Evolutionary conservation across 805 yeast species (phyloP), one percentile per base, ranked within the genome.

Genomic region (Maudiozyma pseudohumilis): DNA sequence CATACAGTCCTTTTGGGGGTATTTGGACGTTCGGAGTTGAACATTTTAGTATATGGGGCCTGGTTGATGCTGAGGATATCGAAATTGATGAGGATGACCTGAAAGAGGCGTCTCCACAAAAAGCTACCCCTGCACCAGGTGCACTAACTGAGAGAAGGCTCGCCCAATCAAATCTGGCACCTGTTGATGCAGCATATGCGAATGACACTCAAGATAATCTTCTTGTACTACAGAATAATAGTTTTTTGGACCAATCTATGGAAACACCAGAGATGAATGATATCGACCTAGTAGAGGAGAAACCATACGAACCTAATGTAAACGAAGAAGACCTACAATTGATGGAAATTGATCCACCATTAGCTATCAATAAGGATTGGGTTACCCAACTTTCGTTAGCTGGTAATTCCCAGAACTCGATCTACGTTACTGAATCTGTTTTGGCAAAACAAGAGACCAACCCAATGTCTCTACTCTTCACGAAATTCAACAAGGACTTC

Each of bases 1-100:
- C 87, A 4, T 87, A 79, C 53, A 87, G 82, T 49, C 86, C 87
- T 3, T 67, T 77, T 21, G 72, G 75, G 5, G 84, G 85, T 25
- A 60, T 72, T 4, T 87, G 88, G 86, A 76, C 80, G 1, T 87
- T 85, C 60, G 73, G 68, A 48, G 96, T 88, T 7, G 77, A 81
- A 47, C 98, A 92, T 63, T 92, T 92, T 52, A 86, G 95, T 63
- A 74, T 83, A 5, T 92, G 96, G 96, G 97, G 97, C 6, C 61
- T 92, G 27, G 69, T 80, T 13, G 82, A 77, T 45, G 85, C 79
- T 19, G 76, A 70, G 17, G 75, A 69, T 29, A 77, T 65, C 11
- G 72, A 70, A 27, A 67, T 74, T 29, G 86, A 76, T 45, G 68
- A 64, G 9, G 70, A 69, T 19, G 59, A 68, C 17, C 55, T 45